Evolutionary conservation across 345 rosid species (phyloP).

Genomic region (Lepidium didymum): DNA sequence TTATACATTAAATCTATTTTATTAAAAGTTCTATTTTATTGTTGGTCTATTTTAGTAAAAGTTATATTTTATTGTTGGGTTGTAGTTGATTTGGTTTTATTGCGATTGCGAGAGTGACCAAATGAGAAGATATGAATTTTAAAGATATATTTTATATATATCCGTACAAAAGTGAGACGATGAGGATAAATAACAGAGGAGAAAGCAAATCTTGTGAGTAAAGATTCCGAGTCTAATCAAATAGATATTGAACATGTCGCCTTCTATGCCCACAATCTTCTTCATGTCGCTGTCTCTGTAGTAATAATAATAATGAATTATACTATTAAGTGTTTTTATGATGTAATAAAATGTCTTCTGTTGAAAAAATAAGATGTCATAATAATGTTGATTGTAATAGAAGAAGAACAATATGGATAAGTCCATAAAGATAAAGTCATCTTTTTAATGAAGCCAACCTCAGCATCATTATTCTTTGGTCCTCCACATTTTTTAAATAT

Average conservation of each 20-base stretch:
- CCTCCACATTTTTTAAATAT: background rate
- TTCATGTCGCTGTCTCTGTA: no score
- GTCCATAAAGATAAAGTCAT: background rate
- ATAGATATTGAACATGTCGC: slow-evolving; percentile 19
- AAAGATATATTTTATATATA: background rate
- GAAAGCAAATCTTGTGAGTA: slow-evolving; percentile 4
- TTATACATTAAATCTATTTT: no score
- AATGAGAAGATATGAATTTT: background rate
- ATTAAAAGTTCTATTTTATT: no score
- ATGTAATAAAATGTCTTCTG: slow-evolving; percentile 10
- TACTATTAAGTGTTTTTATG: no score
- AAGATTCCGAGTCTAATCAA: slow-evolving; percentile 19
- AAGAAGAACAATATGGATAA: background rate
- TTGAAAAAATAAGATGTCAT: background rate
- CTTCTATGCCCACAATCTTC: slow-evolving; percentile 17
- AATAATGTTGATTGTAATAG: background rate
- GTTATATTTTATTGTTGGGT: background rate
- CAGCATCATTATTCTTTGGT: slow-evolving; percentile 11
- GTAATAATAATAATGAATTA: no score
- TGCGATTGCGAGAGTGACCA: background rate
- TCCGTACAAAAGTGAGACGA: background rate
- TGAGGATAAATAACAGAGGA: background rate
- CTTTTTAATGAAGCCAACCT: slow-evolving; percentile 12
- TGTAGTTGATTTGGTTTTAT: background rate
- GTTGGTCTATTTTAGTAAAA: no score